phyloP scores from a whole-genome alignment of 305 asterid species.

The Fraxinus baroniana region DNA sequence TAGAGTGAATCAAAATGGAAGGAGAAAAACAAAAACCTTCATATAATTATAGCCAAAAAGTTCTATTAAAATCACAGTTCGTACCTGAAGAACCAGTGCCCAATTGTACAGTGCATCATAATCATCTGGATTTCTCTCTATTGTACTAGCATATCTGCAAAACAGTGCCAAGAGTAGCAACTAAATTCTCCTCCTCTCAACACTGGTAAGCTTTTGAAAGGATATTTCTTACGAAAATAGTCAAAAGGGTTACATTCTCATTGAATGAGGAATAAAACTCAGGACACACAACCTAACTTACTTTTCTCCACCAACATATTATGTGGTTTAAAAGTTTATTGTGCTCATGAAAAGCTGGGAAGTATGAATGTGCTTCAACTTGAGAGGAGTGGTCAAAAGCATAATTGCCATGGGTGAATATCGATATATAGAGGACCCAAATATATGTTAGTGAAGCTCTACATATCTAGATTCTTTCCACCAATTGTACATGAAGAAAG shows the following conservation, averaged over 20 bases:
- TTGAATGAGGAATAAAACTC: neutral
- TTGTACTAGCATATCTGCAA: conserved; percentile 84
- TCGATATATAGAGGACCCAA: neutral
- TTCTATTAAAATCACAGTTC: conserved; percentile 24
- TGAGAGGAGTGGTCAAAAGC: neutral
- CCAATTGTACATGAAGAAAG: neutral
- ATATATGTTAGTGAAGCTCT: neutral
- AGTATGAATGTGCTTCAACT: neutral
- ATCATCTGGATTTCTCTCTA: conserved; percentile 94
- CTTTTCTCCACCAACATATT: neutral
- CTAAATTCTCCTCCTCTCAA: conserved; percentile 18
- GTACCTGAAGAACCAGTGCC: conserved; percentile 99
- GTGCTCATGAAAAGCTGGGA: neutral
- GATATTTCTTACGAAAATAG: neutral
- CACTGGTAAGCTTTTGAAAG: conserved; percentile 16
- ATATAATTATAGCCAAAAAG: neutral
- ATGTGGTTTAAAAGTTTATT: neutral
- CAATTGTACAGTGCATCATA: conserved; percentile 97
- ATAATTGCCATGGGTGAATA: neutral
- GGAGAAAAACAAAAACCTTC: conserved; percentile 17
- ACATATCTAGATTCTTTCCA: neutral
- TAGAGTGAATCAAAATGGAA: conserved; percentile 12
- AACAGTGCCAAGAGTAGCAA: conserved; percentile 22
- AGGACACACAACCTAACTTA: neutral
- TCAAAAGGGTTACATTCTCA: neutral